phyloP scores from a whole-genome alignment of 1,284 basidiomycete species.

The Puccinia horiana region DNA sequence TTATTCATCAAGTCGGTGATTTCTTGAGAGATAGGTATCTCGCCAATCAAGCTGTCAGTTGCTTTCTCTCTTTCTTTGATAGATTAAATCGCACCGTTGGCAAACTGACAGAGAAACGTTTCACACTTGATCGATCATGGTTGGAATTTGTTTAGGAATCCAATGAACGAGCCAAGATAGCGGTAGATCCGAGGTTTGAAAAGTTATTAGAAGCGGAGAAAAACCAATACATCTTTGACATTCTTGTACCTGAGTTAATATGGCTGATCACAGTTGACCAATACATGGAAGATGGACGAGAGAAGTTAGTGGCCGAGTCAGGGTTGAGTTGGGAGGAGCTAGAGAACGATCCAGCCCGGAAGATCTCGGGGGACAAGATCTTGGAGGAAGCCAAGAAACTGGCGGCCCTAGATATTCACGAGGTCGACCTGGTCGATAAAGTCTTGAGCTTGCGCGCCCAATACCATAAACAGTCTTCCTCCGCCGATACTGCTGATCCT shows the following conservation, averaged over 20 bases:
- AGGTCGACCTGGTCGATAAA: conserved; percentile 29
- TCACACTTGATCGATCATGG: background rate
- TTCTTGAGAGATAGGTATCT: conserved; percentile 37
- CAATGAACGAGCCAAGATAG: background rate
- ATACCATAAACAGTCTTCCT: background rate
- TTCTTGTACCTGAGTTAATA: conserved; percentile 38
- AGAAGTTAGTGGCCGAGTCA: conserved; percentile 3
- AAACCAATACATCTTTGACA: conserved; percentile 45
- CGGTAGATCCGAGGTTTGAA: conserved; percentile 21
- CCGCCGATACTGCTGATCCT: background rate
- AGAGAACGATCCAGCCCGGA: background rate
- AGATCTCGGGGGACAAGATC: background rate
- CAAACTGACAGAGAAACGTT: background rate
- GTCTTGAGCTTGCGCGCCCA: background rate
- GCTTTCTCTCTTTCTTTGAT: background rate
- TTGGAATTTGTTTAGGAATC: background rate
- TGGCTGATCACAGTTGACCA: conserved; percentile 33
- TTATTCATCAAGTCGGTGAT: conserved; percentile 24
- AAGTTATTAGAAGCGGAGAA: conserved; percentile 33
- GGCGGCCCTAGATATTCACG: conserved; percentile 13
- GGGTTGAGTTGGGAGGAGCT: background rate
- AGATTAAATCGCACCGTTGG: no score
- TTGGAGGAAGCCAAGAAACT: conserved; percentile 22
- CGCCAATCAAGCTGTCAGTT: background rate
- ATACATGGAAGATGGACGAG: conserved; percentile 7